These are phyloP conservation scores for Chaetomium tenue DNA, from an alignment of 495 filamentous ascomycete genomes.

Conservation along the genomic window DNA sequence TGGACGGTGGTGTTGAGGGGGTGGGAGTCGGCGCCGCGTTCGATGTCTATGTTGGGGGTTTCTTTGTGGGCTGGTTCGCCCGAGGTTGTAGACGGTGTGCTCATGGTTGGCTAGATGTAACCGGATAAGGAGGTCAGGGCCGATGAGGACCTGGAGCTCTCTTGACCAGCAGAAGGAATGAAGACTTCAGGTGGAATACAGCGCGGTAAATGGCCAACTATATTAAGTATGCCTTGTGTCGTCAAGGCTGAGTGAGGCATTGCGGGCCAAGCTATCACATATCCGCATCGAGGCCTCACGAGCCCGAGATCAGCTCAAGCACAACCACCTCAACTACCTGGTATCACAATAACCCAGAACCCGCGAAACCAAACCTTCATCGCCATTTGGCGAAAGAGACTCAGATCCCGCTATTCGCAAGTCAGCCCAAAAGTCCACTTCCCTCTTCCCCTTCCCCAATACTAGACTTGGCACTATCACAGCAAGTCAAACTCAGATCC, in stretches of 20 bases:
- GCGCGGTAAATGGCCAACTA: not conserved
- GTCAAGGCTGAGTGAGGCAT: not conserved
- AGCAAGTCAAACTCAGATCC: not conserved
- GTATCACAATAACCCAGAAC: not conserved
- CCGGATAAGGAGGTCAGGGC: not conserved
- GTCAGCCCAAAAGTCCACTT: not conserved
- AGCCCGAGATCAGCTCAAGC: not conserved
- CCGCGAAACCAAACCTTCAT: not conserved
- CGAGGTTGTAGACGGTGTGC: slow-evolving; percentile 17
- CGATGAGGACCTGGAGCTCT: not conserved
- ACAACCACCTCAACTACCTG: not conserved
- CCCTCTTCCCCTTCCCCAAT: not conserved
- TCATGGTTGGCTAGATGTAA: slow-evolving; percentile 6
- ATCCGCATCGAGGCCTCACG: not conserved
- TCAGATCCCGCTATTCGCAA: not conserved
- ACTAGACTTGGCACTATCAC: not conserved
- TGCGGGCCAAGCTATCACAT: not conserved
- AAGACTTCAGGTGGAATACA: not conserved
- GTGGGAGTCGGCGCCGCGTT: slow-evolving; percentile 34
- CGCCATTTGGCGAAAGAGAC: not conserved
- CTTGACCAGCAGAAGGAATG: not conserved
- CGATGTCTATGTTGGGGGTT: slow-evolving; percentile 24
- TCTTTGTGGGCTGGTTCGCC: slow-evolving; percentile 1
- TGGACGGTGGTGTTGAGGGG: slow-evolving; percentile 38
- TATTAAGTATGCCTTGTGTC: not conserved